Percentiles rank a stretch among this genome's conserved stretches.
Evolutionary conservation across 1,139 yeast genomes (phyloP).

Genomic region (Hansenula sp.): DNA sequence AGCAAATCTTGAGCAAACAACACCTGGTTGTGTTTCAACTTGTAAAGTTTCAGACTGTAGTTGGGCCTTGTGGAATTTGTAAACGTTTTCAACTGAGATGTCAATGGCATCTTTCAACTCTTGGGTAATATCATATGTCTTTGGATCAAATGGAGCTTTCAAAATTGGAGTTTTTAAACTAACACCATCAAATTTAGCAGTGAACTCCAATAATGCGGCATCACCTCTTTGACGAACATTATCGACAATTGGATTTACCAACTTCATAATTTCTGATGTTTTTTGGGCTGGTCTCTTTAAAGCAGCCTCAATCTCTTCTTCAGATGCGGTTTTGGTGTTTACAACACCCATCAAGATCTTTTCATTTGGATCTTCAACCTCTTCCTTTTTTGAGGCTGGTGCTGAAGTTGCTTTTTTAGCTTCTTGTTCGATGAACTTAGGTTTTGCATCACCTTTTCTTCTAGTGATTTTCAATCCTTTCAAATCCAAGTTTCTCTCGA

Average conservation of each 20-base stretch:
- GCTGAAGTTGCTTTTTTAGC: slow-evolving; percentile 24
- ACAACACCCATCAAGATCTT: slow-evolving; percentile 62
- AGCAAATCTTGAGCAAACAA: slow-evolving; percentile 87
- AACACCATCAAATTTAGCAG: slow-evolving; percentile 90
- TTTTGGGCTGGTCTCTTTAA: slow-evolving; percentile 88
- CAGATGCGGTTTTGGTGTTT: slow-evolving; percentile 40
- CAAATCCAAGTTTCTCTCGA: slow-evolving; percentile 78
- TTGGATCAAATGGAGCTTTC: slow-evolving; percentile 80
- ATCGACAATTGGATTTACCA: slow-evolving; percentile 85
- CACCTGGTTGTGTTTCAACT: slow-evolving; percentile 96
- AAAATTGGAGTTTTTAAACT: slow-evolving; percentile 66
- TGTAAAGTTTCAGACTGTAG: slow-evolving; percentile 63
- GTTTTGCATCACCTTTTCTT: slow-evolving; percentile 95
- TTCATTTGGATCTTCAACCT: slow-evolving; percentile 24
- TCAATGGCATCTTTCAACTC: slow-evolving; percentile 87
- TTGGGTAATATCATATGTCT: slow-evolving; percentile 68
- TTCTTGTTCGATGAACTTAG: slow-evolving; percentile 48
- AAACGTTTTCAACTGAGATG: slow-evolving; percentile 81
- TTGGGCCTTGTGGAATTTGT: slow-evolving; percentile 93
- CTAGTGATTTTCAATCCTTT: slow-evolving; percentile 86
- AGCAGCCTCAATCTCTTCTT: slow-evolving; percentile 49
- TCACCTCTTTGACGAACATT: slow-evolving; percentile 79
- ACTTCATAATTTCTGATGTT: slow-evolving; percentile 85
- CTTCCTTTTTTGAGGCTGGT: slow-evolving; percentile 19
- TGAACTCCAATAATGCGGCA: slow-evolving; percentile 76